These are phyloP conservation scores for Coemansia sp. DNA, from an alignment of 192 early-diverging fungal genomes.

Conservation along the genomic window DNA sequence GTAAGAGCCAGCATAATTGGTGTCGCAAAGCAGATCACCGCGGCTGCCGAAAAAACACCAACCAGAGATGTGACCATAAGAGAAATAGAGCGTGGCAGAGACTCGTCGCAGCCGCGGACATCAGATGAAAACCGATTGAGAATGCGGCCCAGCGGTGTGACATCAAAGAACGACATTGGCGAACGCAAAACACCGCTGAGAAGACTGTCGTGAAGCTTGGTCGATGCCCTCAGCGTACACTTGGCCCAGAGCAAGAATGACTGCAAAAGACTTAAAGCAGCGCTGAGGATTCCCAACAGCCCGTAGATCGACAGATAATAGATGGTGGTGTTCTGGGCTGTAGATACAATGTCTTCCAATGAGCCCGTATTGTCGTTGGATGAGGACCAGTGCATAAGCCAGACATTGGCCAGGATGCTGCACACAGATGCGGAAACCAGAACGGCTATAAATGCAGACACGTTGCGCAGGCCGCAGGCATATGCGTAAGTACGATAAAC, in stretches of 20 bases:
- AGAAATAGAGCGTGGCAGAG: slow-evolving; percentile 60
- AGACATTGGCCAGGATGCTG: slow-evolving; percentile 65
- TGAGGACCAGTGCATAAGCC: slow-evolving; percentile 75
- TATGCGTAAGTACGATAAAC: slow-evolving; percentile 83
- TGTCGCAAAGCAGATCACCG: slow-evolving; percentile 55
- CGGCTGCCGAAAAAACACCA: slow-evolving; percentile 54
- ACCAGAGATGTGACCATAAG: slow-evolving; percentile 63
- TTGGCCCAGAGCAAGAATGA: slow-evolving; percentile 78
- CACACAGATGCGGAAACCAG: slow-evolving; percentile 59
- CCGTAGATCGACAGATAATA: slow-evolving; percentile 82
- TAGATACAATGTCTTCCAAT: background rate
- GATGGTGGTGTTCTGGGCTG: slow-evolving; percentile 55
- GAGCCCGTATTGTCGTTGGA: slow-evolving; percentile 51
- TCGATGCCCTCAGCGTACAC: slow-evolving; percentile 71
- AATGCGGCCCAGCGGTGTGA: slow-evolving; percentile 74
- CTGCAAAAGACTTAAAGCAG: slow-evolving; percentile 71
- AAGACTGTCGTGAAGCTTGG: slow-evolving; percentile 45
- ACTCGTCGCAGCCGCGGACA: slow-evolving; percentile 60
- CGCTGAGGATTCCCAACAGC: slow-evolving; percentile 68
- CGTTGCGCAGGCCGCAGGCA: slow-evolving; percentile 64
- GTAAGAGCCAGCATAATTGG: slow-evolving; percentile 73
- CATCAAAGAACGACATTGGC: slow-evolving; percentile 77
- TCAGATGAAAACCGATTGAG: slow-evolving; percentile 77
- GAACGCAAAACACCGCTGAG: slow-evolving; percentile 67
- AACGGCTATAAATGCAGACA: slow-evolving; percentile 61